Evolutionary conservation across 2,329 filamentous ascomycete species (phyloP), one percentile per base, ranked within the genome.

Genomic region (Hypoxylon sp.): DNA sequence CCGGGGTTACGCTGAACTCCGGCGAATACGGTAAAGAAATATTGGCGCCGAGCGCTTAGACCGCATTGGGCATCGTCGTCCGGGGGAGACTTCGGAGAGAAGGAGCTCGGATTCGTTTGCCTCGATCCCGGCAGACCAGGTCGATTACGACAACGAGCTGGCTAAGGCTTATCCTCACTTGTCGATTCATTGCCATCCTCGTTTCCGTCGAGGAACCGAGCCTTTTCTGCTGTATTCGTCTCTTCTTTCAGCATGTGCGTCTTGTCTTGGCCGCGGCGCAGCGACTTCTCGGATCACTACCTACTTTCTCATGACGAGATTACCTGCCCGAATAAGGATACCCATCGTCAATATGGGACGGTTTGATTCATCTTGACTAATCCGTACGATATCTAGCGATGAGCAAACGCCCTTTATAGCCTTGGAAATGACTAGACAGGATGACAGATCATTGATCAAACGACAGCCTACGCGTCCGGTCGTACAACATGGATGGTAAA

Each of bases 301-400:
- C n/a, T n/a, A n/a, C n/a, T 50, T 46, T 47, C 33, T 31, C 40
- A 56, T 50, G 31, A 24, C 33, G 26, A 35, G 43, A 23, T 38
- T 40, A 11, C 20, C 42, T 42, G 38, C 20, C 26, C 27, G n/a
- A 35, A 15, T 23, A 57, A 18, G n/a, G n/a, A n/a, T n/a, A n/a
- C 13, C 37, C 20, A 33, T 57, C 51, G 54, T 41, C 54, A 45
- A 35, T 33, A 17, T 47, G 24, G 7, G 18, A 35, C n/a, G n/a
- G n/a, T n/a, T n/a, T n/a, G n/a, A n/a, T n/a, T n/a, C n/a, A n/a
- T n/a, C n/a, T n/a, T n/a, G n/a, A n/a, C n/a, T n/a, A n/a, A n/a
- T n/a, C n/a, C n/a, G n/a, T n/a, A n/a, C n/a, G n/a, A n/a, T n/a
- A n/a, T n/a, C n/a, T n/a, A n/a, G n/a, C n/a, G n/a, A n/a, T n/a